Base-by-base conservation (phyloP, 2,329 filamentous ascomycete genomes). In the Alternaria gaisen region DNA sequence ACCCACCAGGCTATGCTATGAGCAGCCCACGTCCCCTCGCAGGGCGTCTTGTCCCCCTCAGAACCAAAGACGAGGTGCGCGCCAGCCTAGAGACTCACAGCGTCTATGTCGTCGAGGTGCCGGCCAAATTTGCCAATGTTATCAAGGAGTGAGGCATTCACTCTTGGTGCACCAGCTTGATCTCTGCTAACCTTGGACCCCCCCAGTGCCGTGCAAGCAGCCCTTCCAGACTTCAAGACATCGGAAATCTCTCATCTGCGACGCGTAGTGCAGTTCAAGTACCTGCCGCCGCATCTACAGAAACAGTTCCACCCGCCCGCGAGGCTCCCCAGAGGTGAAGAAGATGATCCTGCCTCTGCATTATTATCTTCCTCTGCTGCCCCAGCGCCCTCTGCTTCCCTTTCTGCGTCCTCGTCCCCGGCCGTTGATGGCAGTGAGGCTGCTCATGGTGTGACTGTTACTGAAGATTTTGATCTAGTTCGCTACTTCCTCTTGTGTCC, bases 81-180 rank as follows among this genome's bases (percentile, higher is more conserved):
- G 81, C 82, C 58, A 79, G 78, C 53, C 78, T 81, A 36, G 83
- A 84, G 67, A 83, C 81, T 80, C 86, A 90, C 51, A 83, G 86
- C 60, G 89, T 89, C 55, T 91, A 90, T 76, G 87, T 92, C 64
- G 90, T 92, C 51, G 85, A 90, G 72, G 86, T 91, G 56, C 91
- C 91, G 47, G 87, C 88, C 65, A 91, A 89, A 78, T 84, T 85
- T 69, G 90, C 91, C 67, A 92, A 91, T 77, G 84, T 86, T 66
- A 85, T 93, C 72, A 86, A 95, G 73, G 88, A 85, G 91, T 93
- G 81, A 77, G 87, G 83, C 36, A 48, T 61, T 62, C 59, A 64
- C 54, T 58, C 60, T 8, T 43, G 63, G 32, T 60, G 41, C 52
- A 24, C 53, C 48, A 53, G 14, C 63, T 56, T 53, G 53, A 59